Percentiles rank a stretch among this genome's conserved stretches.
Conservation (phyloP, 106 monocot genomes). For the Chionographis japonica region DNA sequence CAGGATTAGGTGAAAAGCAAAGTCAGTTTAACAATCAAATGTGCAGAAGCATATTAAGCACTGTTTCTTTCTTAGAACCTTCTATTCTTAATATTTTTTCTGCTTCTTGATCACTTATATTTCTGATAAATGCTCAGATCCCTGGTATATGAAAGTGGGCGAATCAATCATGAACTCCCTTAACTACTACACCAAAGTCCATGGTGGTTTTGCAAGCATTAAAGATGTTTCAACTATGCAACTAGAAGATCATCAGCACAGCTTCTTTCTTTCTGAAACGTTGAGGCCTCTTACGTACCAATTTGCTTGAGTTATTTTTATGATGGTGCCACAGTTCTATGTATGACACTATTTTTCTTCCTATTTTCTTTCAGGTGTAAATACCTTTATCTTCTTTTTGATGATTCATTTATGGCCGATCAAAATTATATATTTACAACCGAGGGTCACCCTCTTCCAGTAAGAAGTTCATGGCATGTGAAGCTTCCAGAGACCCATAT, state of each 20-base stretch:
- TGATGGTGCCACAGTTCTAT: background rate
- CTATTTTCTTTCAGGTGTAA: constrained; percentile 56
- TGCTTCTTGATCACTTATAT: background rate
- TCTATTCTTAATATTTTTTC: background rate
- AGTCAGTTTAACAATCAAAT: too few species aligned
- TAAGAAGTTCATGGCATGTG: constrained; percentile 79
- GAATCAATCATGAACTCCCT: constrained; percentile 66
- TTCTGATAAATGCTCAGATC: constrained; percentile 43
- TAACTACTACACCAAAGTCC: constrained; percentile 69
- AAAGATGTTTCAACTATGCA: constrained; percentile 91
- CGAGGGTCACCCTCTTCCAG: constrained; percentile 86
- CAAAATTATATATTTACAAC: constrained; percentile 86
- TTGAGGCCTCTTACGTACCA: constrained; percentile 18
- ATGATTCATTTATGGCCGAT: constrained; percentile 72
- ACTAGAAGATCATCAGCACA: constrained; percentile 90
- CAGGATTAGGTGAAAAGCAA: too few species aligned
- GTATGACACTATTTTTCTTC: background rate
- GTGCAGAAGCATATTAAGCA: too few species aligned
- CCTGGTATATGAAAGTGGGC: constrained; percentile 94
- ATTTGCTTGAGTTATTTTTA: background rate
- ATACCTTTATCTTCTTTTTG: constrained; percentile 88
- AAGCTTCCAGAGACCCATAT: constrained; percentile 51
- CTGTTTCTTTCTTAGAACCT: too few species aligned
- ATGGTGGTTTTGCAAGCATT: constrained; percentile 84
- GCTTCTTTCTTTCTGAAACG: constrained; percentile 93